phyloP scores from a whole-genome alignment of 2,329 filamentous ascomycete species.

The Geosmithia putterillii region DNA sequence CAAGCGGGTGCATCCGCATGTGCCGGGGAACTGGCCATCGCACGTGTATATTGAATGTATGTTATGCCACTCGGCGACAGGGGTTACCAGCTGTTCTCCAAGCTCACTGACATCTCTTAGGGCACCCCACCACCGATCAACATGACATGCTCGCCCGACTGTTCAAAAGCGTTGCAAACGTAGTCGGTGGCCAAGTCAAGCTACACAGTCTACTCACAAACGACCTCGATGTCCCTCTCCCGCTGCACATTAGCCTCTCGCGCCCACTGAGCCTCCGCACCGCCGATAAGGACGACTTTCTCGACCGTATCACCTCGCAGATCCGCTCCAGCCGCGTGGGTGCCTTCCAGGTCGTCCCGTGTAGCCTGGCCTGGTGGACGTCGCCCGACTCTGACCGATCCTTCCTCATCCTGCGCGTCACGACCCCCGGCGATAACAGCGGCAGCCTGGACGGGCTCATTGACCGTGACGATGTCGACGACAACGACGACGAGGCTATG shows the following conservation, averaged over 20 bases:
- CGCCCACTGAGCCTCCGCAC: conserved; percentile 61
- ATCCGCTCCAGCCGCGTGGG: neutral
- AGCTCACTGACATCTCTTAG: conserved; percentile 17
- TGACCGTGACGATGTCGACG: neutral
- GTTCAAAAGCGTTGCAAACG: conserved; percentile 21
- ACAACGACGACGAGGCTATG: neutral
- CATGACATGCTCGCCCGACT: conserved; percentile 31
- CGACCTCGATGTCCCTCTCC: conserved; percentile 64
- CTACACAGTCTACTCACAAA: conserved; percentile 63
- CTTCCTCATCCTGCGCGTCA: conserved; percentile 71
- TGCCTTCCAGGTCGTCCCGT: neutral
- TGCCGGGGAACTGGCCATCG: conserved; percentile 83
- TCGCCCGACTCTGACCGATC: conserved; percentile 54
- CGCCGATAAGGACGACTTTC: neutral
- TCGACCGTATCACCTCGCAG: neutral
- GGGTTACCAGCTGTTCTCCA: neutral
- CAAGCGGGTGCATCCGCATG: conserved; percentile 69
- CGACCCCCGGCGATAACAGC: conserved; percentile 3
- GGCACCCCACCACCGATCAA: conserved; percentile 39
- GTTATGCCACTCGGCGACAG: conserved; percentile 13
- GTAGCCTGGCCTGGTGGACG: conserved; percentile 38
- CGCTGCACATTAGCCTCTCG: conserved; percentile 85
- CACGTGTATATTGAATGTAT: conserved; percentile 90
- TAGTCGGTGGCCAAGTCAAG: conserved; percentile 17
- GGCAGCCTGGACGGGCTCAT: neutral